Evolutionary conservation across 2,329 filamentous ascomycete species (phyloP), one percentile per base, ranked within the genome.

Genomic region (Aureobasidium sp.): DNA sequence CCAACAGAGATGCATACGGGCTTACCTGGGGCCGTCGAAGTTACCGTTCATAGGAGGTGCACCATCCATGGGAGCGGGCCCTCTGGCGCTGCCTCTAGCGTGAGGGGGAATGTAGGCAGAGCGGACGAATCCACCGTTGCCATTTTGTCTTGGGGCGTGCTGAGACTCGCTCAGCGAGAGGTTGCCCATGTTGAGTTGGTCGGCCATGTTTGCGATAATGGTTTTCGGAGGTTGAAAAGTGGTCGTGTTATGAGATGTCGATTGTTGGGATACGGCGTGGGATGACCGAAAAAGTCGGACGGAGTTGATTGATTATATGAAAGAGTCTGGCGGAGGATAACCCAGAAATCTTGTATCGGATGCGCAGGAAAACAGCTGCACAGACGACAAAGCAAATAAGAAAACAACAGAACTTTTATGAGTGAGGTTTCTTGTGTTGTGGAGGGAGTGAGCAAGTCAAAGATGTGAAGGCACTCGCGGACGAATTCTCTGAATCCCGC

Each of bases 101-200:
- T 94, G 90, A 76, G 90, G 90, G 67, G 90, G 90, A 68, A 94
- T 91, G 81, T 94, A 94, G 62, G 84, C 81, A 73, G 89, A 89
- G 71, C 87, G 87, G 68, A 78, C 81, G 64, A 71, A 69, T 67
- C 68, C 73, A 69, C 66, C 73, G 69, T 70, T 75, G 64, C 60
- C 60, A 72, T 74, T 77, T 71, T 77, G 76, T 58, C 75, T 67
- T 58, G 76, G 74, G 67, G 82, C 83, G 72, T 86, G 83, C 75
- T 85, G 80, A 64, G 82, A 84, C 67, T 87, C 84, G 73, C 83
- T 85, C 66, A 93, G 80, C 76, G 79, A 87, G 71, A 93, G 81
- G 73, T 86, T 85, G 74, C 82, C 83, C 84, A 93, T 91, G 81
- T 91, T 90, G 71, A 94, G 83, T 81, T 92, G 87, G 72, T 90